Percentiles rank a stretch among this genome's conserved stretches.
phyloP scores from a whole-genome alignment of 2,329 filamentous ascomycete genomes.

The Monilinia fructigena region DNA sequence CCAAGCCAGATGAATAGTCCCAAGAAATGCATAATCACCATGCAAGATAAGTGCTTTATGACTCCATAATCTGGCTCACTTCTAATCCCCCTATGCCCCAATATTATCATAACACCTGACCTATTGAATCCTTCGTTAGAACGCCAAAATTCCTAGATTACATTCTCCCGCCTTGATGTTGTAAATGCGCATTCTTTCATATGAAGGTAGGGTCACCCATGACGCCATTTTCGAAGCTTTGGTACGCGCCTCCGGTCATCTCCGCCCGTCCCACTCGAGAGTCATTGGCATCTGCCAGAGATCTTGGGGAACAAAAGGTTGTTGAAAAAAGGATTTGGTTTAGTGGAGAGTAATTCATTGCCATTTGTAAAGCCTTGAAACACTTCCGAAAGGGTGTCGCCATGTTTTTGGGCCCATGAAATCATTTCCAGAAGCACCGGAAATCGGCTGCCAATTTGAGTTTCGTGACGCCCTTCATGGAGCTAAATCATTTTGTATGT shows the following conservation, averaged over 20 bases:
- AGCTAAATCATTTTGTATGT: constrained; percentile 35
- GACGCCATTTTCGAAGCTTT: constrained; percentile 60
- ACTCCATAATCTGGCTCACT: not conserved
- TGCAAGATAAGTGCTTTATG: constrained; percentile 10
- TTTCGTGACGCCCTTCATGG: constrained; percentile 33
- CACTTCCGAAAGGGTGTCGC: constrained; percentile 37
- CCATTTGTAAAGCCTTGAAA: constrained; percentile 33
- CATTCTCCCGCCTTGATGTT: constrained; percentile 29
- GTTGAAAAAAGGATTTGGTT: constrained; percentile 63
- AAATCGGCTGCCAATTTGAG: constrained; percentile 32
- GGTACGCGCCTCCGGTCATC: constrained; percentile 64
- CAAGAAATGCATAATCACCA: constrained; percentile 11
- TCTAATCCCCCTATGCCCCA: constrained; percentile 5
- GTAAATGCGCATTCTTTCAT: constrained; percentile 34
- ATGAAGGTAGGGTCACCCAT: constrained; percentile 34
- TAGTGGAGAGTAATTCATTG: constrained; percentile 37
- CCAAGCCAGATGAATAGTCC: constrained; percentile 2
- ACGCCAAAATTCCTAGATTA: constrained; percentile 14
- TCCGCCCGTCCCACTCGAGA: constrained; percentile 73
- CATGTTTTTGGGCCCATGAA: constrained; percentile 33
- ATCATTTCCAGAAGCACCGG: constrained; percentile 27
- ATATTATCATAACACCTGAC: constrained; percentile 6
- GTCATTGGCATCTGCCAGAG: constrained; percentile 96
- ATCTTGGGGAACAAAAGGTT: constrained; percentile 88
- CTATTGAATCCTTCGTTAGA: not conserved